A percentile compares a stretch with the other conserved stretches of the same genome.
phyloP scores from a whole-genome alignment of 1,284 basidiomycete species.

The Cutaneotrichosporon arboriforme region DNA sequence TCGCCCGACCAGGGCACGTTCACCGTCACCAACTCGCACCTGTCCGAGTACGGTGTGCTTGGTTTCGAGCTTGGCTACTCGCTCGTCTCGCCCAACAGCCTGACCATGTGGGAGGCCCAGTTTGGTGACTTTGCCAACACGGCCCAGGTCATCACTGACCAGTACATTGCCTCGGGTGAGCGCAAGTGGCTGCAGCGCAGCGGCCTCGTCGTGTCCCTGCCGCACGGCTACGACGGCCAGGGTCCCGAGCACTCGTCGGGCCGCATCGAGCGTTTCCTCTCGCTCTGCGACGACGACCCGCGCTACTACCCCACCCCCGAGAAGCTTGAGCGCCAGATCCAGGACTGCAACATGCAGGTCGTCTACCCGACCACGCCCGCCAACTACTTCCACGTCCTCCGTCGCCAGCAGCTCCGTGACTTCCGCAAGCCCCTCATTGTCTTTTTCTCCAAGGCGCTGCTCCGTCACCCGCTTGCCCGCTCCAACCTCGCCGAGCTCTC shows the following conservation, averaged over 20 bases:
- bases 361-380: conserved; percentile 92
- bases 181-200: conserved; percentile 96
- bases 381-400: conserved; percentile 93
- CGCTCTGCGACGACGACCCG: conserved; percentile 96
- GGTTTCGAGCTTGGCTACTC: conserved; percentile 99
- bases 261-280: conserved; percentile 92
- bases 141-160: conserved; percentile 97
- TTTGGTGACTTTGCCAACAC: conserved; percentile 98
- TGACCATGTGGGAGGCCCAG: conserved; percentile 98
- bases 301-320: conserved; percentile 80
- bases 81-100: conserved; percentile 85
- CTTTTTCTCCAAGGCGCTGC: conserved; percentile 94
- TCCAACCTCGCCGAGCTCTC: conserved; percentile 83
- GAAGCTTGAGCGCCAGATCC: conserved; percentile 91
- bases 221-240: conserved; percentile 98
- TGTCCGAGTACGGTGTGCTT: conserved; percentile 91
- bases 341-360: conserved; percentile 99
- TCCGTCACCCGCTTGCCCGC: conserved; percentile 87
- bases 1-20: conserved; percentile 83
- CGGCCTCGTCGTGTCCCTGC: conserved; percentile 85
- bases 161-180: conserved; percentile 97
- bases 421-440: conserved; percentile 91
- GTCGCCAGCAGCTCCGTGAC: conserved; percentile 90
- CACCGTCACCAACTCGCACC: conserved; percentile 92
- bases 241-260: conserved; percentile 98